Evolutionary conservation across 768 basidiomycete genomes (phyloP).

Genomic region (Peribolospora kevripleyi): DNA sequence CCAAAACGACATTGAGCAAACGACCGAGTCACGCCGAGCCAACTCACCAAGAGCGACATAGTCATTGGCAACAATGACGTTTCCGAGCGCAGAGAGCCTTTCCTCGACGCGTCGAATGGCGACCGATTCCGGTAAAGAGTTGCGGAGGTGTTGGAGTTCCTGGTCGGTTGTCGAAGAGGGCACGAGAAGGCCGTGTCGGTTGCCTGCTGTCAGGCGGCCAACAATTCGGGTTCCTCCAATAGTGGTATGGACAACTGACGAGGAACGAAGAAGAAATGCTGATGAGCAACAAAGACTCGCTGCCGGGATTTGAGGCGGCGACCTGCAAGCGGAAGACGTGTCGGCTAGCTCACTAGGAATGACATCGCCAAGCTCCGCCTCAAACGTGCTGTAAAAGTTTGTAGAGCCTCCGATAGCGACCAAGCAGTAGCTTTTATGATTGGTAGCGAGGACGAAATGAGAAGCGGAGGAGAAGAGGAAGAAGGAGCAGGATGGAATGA

Average conservation of each 20-base stretch:
- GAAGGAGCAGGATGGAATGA: background rate
- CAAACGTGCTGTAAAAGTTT: constrained; percentile 95
- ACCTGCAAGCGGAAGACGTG: too few relatives aligned
- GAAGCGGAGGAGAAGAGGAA: background rate
- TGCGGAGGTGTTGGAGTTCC: constrained; percentile 90
- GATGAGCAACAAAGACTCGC: too few relatives aligned
- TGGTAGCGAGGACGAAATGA: background rate
- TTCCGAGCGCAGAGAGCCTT: constrained; percentile 84
- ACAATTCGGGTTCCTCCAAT: constrained; percentile 86
- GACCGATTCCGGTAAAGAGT: constrained; percentile 76
- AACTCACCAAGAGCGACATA: constrained; percentile 51
- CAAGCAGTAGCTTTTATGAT: constrained; percentile 55
- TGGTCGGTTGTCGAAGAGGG: constrained; percentile 91
- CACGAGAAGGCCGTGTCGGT: constrained; percentile 88
- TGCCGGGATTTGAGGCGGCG: too few relatives aligned
- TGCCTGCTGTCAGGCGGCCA: constrained; percentile 84
- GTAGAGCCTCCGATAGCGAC: constrained; percentile 72
- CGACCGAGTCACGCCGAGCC: too few relatives aligned
- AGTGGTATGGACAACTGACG: constrained; percentile 56
- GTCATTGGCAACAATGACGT: constrained; percentile 96
- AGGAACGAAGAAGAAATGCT: too few relatives aligned
- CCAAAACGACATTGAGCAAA: too few relatives aligned
- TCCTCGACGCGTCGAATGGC: constrained; percentile 92
- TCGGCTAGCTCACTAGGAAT: constrained; percentile 31
- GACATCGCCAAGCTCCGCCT: constrained; percentile 75